These are phyloP conservation scores for Ganoderma lucidum DNA, from an alignment of 1,284 basidiomycete species.

Conservation along the genomic window DNA sequence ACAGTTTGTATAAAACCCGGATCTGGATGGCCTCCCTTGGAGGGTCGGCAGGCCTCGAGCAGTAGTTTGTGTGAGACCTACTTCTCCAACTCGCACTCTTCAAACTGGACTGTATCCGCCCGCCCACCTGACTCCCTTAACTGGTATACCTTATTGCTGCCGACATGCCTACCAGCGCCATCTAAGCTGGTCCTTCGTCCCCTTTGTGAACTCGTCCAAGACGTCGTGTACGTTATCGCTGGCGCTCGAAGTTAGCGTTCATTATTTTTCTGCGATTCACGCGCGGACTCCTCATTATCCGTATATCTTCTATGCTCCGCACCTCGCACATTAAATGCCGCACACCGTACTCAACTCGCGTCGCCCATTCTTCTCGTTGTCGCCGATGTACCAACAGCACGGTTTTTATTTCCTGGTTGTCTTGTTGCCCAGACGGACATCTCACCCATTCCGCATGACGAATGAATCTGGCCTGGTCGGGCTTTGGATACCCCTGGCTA, in stretches of 20 bases:
- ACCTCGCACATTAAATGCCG: conserved; percentile 18
- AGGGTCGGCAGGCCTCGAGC: conserved; percentile 39
- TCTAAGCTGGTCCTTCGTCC: neutral
- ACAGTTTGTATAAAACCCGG: conserved; percentile 78
- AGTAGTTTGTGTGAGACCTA: conserved; percentile 24
- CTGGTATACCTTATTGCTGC: conserved; percentile 12
- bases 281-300: conserved; percentile 13
- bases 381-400: conserved; percentile 31
- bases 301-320: conserved; percentile 4
- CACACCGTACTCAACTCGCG: conserved; percentile 6
- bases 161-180: neutral
- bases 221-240: conserved; percentile 24
- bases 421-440: conserved; percentile 25
- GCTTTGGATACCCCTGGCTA: conserved; percentile 32
- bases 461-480: conserved; percentile 26
- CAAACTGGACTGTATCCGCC: neutral
- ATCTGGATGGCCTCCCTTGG: conserved; percentile 80
- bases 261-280: neutral
- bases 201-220: conserved; percentile 5
- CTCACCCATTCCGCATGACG: conserved; percentile 3
- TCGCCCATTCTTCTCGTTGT: conserved; percentile 6
- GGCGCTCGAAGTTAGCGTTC: conserved; percentile 20
- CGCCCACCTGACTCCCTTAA: neutral
- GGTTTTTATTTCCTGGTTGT: conserved; percentile 23
- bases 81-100: conserved; percentile 7